These are phyloP conservation scores for Yamadazyma scolyti DNA, from an alignment of 805 yeast genomes.

Conservation along the genomic window DNA sequence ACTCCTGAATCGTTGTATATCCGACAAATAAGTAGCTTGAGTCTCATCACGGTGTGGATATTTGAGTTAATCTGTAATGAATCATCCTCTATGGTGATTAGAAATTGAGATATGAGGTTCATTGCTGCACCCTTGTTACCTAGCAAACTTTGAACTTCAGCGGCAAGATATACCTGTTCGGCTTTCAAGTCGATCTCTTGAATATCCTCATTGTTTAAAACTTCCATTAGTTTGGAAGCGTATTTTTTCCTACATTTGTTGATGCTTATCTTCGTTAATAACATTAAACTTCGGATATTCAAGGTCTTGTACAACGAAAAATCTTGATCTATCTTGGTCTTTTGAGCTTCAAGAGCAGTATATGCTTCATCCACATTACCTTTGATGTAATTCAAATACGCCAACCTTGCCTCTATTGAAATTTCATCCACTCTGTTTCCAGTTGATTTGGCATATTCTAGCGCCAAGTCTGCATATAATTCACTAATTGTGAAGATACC, in stretches of 20 bases:
- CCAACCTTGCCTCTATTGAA: slow-evolving; percentile 35
- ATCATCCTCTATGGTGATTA: slow-evolving; percentile 13
- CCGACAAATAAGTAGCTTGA: slow-evolving; percentile 45
- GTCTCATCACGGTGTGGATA: slow-evolving; percentile 42
- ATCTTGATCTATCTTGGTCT: slow-evolving; percentile 21
- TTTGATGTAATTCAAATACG: slow-evolving; percentile 28
- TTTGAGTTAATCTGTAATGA: slow-evolving; percentile 21
- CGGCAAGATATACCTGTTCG: slow-evolving; percentile 23
- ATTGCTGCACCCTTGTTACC: slow-evolving; percentile 29
- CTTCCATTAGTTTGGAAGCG: slow-evolving; percentile 32
- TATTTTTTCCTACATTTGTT: slow-evolving; percentile 33
- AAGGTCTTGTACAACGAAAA: slow-evolving; percentile 38
- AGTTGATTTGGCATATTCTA: slow-evolving; percentile 25
- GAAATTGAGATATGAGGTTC: slow-evolving; percentile 18
- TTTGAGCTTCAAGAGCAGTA: slow-evolving; percentile 28
- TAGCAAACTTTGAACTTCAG: slow-evolving; percentile 27
- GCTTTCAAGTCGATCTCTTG: slow-evolving; percentile 27
- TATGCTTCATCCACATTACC: slow-evolving; percentile 43
- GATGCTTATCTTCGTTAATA: slow-evolving; percentile 34
- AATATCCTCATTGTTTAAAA: slow-evolving; percentile 23
- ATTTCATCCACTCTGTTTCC: slow-evolving; percentile 38
- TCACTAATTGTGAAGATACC: slow-evolving; percentile 48
- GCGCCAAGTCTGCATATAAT: slow-evolving; percentile 45
- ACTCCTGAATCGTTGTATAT: slow-evolving; percentile 40
- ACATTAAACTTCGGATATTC: slow-evolving; percentile 36